Percentiles rank a stretch among this genome's conserved stretches.
phyloP scores from a whole-genome alignment of 2,329 filamentous ascomycete species.

The Ilyonectria mors-panacis region DNA sequence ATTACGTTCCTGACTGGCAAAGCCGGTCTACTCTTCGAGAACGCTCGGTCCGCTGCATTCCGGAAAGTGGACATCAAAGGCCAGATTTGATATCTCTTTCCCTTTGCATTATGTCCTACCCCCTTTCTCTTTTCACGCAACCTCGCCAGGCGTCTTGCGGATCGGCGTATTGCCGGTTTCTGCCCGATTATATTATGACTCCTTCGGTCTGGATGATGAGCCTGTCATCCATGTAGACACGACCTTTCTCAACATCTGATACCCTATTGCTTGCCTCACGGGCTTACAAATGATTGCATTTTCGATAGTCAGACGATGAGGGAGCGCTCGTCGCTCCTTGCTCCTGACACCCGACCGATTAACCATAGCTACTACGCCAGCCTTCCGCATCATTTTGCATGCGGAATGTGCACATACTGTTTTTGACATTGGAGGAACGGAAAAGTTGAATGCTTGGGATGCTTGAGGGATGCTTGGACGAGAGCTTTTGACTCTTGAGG shows the following conservation, averaged over 20 bases:
- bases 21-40: constrained; percentile 81
- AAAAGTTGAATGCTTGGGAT: constrained; percentile 39
- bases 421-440: constrained; percentile 27
- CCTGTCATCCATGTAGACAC: constrained; percentile 44
- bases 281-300: constrained; percentile 32
- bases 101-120: constrained; percentile 17
- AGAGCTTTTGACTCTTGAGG: constrained; percentile 24
- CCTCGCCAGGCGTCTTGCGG: constrained; percentile 29
- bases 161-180: constrained; percentile 31
- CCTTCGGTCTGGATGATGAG: constrained; percentile 37
- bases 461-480: constrained; percentile 21
- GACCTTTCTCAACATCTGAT: constrained; percentile 41
- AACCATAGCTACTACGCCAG: constrained; percentile 44
- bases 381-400: constrained; percentile 20
- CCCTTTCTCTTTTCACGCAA: constrained; percentile 19
- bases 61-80: constrained; percentile 96
- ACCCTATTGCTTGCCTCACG: constrained; percentile 42
- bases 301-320: constrained; percentile 20
- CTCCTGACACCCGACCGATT: constrained; percentile 39
- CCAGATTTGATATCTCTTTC: constrained; percentile 77
- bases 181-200: constrained; percentile 38
- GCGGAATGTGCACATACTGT: constrained; percentile 24
- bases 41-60: constrained; percentile 81
- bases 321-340: constrained; percentile 24
- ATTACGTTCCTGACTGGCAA: constrained; percentile 83